These are phyloP conservation scores for Amauroascus verrucosus DNA, from an alignment of 2,329 filamentous ascomycete genomes.

Conservation along the genomic window DNA sequence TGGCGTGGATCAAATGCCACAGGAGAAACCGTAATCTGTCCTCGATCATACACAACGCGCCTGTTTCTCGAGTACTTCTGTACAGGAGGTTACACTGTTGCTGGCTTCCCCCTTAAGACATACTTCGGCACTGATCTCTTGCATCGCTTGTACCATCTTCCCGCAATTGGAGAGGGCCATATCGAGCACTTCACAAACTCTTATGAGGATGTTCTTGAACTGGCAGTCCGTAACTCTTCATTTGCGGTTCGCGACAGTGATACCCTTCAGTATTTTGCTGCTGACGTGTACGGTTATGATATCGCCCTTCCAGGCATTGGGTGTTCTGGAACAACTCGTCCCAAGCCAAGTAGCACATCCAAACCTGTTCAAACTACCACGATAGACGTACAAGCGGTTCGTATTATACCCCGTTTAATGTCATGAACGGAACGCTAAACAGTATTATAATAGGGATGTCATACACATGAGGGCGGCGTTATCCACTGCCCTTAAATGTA, in stretches of 20 bases:
- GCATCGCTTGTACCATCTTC: conserved; percentile 56
- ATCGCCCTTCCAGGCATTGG: conserved; percentile 54
- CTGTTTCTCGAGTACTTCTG: conserved; percentile 51
- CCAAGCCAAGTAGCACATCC: conserved; percentile 7
- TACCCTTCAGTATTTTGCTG: conserved; percentile 57
- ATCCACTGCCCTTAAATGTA: conserved; percentile 32
- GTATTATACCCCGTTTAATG: background rate
- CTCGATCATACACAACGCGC: conserved; percentile 49
- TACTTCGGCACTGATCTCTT: conserved; percentile 59
- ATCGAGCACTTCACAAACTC: conserved; percentile 55
- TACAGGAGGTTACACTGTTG: conserved; percentile 52
- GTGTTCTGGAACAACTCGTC: conserved; percentile 40
- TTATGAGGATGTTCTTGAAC: conserved; percentile 45
- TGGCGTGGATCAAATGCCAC: conserved; percentile 57
- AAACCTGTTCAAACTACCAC: conserved; percentile 14
- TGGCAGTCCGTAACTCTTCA: conserved; percentile 43
- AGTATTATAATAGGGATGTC: conserved; percentile 28
- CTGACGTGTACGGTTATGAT: conserved; percentile 55
- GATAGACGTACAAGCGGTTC: conserved; percentile 16
- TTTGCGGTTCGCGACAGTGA: conserved; percentile 49
- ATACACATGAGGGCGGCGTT: conserved; percentile 34
- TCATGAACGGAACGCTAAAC: conserved; percentile 11
- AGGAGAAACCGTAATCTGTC: conserved; percentile 59
- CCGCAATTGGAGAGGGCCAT: conserved; percentile 48
- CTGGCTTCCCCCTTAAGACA: conserved; percentile 45